Conservation (phyloP, 2,329 filamentous ascomycete species). For the Juglanconis sp. region DNA sequence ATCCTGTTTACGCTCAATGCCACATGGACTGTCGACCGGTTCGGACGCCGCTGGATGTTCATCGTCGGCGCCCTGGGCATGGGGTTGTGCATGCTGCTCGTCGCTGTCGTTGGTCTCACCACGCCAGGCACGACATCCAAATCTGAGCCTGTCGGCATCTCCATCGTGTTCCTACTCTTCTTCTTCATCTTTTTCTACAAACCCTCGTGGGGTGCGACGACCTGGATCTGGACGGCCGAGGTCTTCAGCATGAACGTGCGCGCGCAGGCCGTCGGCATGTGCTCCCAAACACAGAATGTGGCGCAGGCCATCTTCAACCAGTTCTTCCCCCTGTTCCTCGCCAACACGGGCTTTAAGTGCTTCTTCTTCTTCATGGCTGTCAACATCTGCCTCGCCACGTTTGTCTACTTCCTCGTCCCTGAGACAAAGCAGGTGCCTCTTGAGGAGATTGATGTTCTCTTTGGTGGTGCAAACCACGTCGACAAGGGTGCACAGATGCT, state of each 20-base stretch:
- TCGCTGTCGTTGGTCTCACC: conserved; percentile 37
- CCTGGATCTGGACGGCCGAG: conserved; percentile 67
- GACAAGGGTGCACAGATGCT: conserved; percentile 50
- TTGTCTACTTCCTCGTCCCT: conserved; percentile 45
- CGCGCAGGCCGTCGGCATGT: conserved; percentile 67
- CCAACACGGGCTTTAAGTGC: conserved; percentile 44
- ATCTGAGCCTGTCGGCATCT: conserved; percentile 55
- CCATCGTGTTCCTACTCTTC: conserved; percentile 63
- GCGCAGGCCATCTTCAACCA: conserved; percentile 61
- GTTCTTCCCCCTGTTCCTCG: conserved; percentile 64
- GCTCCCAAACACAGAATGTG: conserved; percentile 54
- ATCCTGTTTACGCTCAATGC: conserved; percentile 73
- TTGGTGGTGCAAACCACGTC: conserved; percentile 55
- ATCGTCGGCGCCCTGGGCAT: conserved; percentile 67
- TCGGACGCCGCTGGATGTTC: conserved; percentile 67
- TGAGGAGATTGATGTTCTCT: conserved; percentile 55
- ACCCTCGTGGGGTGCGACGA: conserved; percentile 63
- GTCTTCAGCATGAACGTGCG: conserved; percentile 69
- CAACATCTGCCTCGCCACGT: conserved; percentile 41
- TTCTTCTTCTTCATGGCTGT: conserved; percentile 40
- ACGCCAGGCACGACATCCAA: conserved; percentile 55
- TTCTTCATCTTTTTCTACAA: conserved; percentile 64
- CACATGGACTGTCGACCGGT: conserved; percentile 70
- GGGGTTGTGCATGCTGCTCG: conserved; percentile 67
- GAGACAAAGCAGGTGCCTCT: conserved; percentile 46